A percentile compares a stretch with the other conserved stretches of the same genome.
These are phyloP conservation scores for Panicum hallii DNA, from an alignment of 202 grass and related monocot genomes.

Conservation along the genomic window DNA sequence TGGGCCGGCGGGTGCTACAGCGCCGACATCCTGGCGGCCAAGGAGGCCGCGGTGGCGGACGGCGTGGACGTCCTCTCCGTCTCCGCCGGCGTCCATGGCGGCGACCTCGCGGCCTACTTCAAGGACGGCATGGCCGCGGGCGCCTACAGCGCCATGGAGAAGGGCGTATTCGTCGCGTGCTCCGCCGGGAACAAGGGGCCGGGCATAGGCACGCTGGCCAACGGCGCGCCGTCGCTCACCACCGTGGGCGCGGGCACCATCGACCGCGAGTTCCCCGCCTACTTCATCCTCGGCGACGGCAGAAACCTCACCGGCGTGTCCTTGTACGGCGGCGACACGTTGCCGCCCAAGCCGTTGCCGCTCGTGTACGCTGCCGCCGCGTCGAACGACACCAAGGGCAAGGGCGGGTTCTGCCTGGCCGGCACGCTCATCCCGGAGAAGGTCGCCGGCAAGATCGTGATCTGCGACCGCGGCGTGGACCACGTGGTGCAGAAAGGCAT, in stretches of 20 bases:
- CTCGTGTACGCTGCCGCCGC: no score
- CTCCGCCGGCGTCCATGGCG: constrained; percentile 61
- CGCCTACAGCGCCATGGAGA: constrained; percentile 80
- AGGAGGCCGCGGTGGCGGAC: constrained; percentile 86
- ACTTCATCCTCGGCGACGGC: constrained; percentile 52
- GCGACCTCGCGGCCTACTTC: no score
- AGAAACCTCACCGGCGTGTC: no score
- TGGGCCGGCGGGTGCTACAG: constrained; percentile 81
- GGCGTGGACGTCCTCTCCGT: constrained; percentile 37
- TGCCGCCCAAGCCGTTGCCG: no score
- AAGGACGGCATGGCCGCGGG: no score
- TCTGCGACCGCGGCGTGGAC: no score
- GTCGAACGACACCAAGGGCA: no score
- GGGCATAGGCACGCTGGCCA: constrained; percentile 63
- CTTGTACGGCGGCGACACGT: no score
- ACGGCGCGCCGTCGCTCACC: constrained; percentile 90
- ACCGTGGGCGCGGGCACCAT: constrained; percentile 82
- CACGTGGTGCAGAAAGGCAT: no score
- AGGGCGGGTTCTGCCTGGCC: no score
- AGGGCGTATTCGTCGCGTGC: constrained; percentile 76
- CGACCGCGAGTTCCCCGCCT: constrained; percentile 84
- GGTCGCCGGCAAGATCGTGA: no score
- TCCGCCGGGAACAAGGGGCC: constrained; percentile 83
- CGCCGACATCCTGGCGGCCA: constrained; percentile 71
- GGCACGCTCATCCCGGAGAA: no score